phyloP scores from a whole-genome alignment of 208 protist species.

The Leishmania major region DNA sequence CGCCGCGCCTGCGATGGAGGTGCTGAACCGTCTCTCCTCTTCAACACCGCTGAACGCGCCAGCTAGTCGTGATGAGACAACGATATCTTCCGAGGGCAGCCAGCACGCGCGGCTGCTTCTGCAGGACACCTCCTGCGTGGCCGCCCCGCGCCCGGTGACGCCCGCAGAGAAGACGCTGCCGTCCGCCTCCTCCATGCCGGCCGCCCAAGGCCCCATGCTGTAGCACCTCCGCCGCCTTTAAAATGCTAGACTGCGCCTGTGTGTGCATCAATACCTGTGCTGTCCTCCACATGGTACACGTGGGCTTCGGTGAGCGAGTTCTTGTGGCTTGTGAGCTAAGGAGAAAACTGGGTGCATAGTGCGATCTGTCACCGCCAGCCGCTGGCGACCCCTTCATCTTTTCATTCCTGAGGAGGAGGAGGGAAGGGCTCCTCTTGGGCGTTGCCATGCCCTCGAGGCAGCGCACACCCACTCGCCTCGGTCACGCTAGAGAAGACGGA shows the following conservation, averaged over 20 bases:
- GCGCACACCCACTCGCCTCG: background rate
- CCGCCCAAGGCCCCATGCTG: background rate
- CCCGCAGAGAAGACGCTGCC: conserved; percentile 39
- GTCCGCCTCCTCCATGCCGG: background rate
- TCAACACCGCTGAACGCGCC: conserved; percentile 11
- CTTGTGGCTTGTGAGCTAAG: background rate
- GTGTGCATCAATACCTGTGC: background rate
- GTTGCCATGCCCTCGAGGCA: background rate
- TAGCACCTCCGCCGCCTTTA: background rate
- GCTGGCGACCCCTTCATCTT: background rate
- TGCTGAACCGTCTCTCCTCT: conserved; percentile 1
- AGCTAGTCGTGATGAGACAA: conserved; percentile 22
- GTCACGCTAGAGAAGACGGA: background rate
- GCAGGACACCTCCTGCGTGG: conserved; percentile 58
- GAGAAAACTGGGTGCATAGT: background rate
- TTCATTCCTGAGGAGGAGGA: background rate
- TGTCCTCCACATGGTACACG: background rate
- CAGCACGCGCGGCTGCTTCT: conserved; percentile 37
- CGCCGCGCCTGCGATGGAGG: conserved; percentile 2
- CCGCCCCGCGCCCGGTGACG: conserved; percentile 37
- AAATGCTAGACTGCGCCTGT: background rate
- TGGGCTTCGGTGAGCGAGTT: background rate
- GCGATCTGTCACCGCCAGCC: background rate
- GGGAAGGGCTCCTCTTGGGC: background rate
- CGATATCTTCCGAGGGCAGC: conserved; percentile 18